Percentiles rank a stretch among this genome's conserved stretches.
Evolutionary conservation across 179 eudicot species (phyloP).

Genomic region (Kewa caespitosa): DNA sequence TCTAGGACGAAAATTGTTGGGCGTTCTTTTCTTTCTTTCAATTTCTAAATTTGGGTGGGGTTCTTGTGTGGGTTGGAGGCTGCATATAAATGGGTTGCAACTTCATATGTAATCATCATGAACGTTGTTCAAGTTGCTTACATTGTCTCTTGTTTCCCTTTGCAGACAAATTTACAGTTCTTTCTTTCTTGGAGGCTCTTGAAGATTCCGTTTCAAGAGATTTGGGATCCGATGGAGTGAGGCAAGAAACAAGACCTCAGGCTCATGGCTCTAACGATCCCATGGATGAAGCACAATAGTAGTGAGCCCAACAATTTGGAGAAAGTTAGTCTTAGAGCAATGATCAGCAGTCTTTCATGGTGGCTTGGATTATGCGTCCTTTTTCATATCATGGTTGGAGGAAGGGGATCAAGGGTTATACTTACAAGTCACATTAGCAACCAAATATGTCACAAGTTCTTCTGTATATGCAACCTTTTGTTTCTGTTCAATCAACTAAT

Average conservation of each 20-base stretch:
- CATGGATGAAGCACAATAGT: slow-evolving; percentile 86
- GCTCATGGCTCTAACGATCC: slow-evolving; percentile 41
- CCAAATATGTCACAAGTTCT: slow-evolving; percentile 13
- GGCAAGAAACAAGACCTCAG: slow-evolving; percentile 41
- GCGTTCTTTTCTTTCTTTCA: no score
- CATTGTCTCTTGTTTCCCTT: not conserved
- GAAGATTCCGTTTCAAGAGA: slow-evolving; percentile 68
- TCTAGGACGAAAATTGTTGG: no score
- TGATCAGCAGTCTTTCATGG: not conserved
- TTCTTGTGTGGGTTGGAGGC: no score
- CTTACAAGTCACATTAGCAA: not conserved
- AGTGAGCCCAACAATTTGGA: not conserved
- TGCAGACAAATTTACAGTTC: slow-evolving; percentile 89
- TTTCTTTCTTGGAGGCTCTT: slow-evolving; percentile 96
- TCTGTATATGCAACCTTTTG: slow-evolving; percentile 13
- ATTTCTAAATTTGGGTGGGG: no score
- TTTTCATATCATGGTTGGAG: not conserved
- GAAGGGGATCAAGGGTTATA: not conserved
- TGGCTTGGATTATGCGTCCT: not conserved
- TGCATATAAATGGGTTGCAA: no score
- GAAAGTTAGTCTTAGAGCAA: not conserved
- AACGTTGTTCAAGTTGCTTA: slow-evolving; percentile 1
- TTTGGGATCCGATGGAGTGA: slow-evolving; percentile 35
- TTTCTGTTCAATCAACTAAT: slow-evolving; percentile 4
- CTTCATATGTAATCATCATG: no score